Evolutionary conservation across 169 alveolate genomes (phyloP).

Genomic region (Blepharisma undulans): DNA sequence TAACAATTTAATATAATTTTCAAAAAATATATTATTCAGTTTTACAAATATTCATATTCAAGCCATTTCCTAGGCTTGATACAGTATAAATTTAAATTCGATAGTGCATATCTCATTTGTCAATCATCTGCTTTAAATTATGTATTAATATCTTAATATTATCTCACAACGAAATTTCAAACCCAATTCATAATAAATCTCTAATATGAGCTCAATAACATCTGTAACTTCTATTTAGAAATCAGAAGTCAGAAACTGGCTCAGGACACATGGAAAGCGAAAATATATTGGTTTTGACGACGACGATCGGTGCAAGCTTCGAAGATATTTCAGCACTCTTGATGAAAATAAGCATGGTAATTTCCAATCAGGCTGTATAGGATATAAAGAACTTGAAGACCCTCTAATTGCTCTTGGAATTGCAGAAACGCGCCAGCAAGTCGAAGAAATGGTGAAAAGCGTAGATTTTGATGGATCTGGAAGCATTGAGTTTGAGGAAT

Average conservation of each 20-base stretch:
- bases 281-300: slow-evolving; percentile 58
- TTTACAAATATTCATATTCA: neutral
- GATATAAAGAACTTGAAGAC: slow-evolving; percentile 66
- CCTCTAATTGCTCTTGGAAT: slow-evolving; percentile 70
- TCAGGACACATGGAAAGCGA: slow-evolving; percentile 51
- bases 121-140: neutral
- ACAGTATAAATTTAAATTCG: neutral
- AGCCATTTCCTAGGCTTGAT: neutral
- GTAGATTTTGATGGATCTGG: neutral
- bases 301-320: slow-evolving; percentile 40
- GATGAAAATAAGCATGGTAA: too few species aligned
- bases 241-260: slow-evolving; percentile 51
- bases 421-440: slow-evolving; percentile 44
- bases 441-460: neutral
- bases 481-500: neutral
- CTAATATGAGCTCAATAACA: slow-evolving; percentile 8
- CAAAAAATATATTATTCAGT: neutral
- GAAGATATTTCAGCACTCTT: slow-evolving; percentile 52
- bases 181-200: neutral
- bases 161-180: neutral
- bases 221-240: slow-evolving; percentile 9
- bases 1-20: too few species aligned
- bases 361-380: slow-evolving; percentile 59
- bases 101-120: too few species aligned
- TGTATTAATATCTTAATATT: neutral